Evolutionary conservation across 306 rosid genomes (phyloP), one percentile per base, ranked within the genome.

Genomic region (Vachellia collinsii): DNA sequence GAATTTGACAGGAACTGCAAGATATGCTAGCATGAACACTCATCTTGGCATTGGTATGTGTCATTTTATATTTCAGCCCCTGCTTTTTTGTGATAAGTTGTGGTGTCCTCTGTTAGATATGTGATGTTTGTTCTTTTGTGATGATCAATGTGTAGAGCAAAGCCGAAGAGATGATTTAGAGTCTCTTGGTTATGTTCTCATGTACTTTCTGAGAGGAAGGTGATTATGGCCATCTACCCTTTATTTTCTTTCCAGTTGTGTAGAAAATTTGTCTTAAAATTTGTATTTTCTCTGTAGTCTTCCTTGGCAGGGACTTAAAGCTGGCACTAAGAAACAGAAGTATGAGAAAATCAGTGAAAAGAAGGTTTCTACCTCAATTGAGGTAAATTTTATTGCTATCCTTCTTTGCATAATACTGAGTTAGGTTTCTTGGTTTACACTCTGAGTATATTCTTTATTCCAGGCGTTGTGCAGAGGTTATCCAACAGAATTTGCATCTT

Each of bases 221-320:
- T 92, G 87, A 89, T 82, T 85, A 77, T 29, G 78, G 54, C 72
- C 70, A 3, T 59, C 41, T 61, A 29, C 80, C 71, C 48, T 64
- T 41, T 7, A 41, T 46, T 46, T 46, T 46, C 5, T 11, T 46
- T 86, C 81, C 66, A 16, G 63, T 25, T 47, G 13, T 76, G 66
- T 63, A 62, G 58, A 83, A 39, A 47, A 59, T 42, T 56, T 81
- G 37, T 53, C 63, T 78, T 65, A 75, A 77, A 77, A 75, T 79
- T 25, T 50, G 37, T 65, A 44, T 82, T 79, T 90, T 58, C 63
- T 70, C 29, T 78, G 82, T 62, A 93, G 97, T 77, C 97, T 93
- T 85, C 96, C 97, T 62, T 93, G 97, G 97, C 97, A 93, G 86
- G 97, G 97, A 77, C 85, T 93, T 81, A 89, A 87, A 89, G 97